Percentiles rank a stretch among this genome's conserved stretches.
Conservation (phyloP, 1,284 basidiomycete species). For the Cryptococcus maquisensis region DNA sequence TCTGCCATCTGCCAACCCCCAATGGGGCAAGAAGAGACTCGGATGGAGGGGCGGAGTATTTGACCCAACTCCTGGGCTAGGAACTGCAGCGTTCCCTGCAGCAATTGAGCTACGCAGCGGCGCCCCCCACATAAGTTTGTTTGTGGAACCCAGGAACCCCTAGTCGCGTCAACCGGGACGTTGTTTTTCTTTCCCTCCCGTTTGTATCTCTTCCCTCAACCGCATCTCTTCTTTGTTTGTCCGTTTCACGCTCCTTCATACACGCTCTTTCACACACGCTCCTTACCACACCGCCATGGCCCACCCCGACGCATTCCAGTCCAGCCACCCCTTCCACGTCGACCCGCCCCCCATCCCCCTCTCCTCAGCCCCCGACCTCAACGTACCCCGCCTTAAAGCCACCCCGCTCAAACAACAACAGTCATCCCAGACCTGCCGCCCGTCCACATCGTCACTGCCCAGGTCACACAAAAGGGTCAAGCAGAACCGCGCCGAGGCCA, state of each 20-base stretch:
- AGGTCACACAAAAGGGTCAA: conserved; percentile 37
- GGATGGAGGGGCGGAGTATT: no score
- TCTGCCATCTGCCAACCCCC: no score
- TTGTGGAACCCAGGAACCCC: no score
- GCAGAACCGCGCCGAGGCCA: not conserved
- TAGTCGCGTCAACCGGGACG: no score
- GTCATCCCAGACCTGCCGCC: conserved; percentile 5
- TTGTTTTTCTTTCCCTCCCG: not conserved
- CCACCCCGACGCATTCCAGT: not conserved
- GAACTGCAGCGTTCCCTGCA: no score
- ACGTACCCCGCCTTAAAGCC: not conserved
- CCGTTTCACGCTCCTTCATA: not conserved
- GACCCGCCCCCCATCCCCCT: not conserved
- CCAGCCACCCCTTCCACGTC: not conserved
- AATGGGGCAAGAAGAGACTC: no score
- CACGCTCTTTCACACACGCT: not conserved
- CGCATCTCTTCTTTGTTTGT: not conserved
- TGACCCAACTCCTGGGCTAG: no score
- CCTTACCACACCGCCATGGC: not conserved
- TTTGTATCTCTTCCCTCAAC: not conserved
- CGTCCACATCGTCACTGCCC: conserved; percentile 15
- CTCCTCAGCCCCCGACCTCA: not conserved
- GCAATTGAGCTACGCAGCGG: no score
- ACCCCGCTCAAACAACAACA: not conserved
- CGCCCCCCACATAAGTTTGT: no score